These are phyloP conservation scores for Penstemon davidsonii DNA, from an alignment of 257 asterid genomes.

Conservation along the genomic window DNA sequence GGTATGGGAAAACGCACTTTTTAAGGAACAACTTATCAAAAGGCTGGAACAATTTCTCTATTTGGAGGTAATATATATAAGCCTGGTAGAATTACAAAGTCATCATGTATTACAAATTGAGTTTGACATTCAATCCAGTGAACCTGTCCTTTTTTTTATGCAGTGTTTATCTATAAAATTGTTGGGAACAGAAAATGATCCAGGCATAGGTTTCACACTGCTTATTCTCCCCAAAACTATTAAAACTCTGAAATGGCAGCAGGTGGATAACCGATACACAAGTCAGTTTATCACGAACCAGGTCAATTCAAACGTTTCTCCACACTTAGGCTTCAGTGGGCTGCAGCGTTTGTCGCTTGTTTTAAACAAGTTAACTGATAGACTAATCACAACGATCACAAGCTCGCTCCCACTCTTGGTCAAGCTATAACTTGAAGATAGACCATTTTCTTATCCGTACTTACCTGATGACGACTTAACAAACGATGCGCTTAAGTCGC, in stretches of 20 bases:
- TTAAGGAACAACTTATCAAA: constrained; percentile 37
- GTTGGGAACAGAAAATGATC: constrained; percentile 45
- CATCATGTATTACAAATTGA: constrained; percentile 9
- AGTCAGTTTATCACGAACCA: constrained; percentile 17
- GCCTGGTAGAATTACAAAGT: not conserved
- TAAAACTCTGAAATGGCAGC: constrained; percentile 56
- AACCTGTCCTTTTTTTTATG: constrained; percentile 23
- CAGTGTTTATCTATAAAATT: constrained; percentile 71
- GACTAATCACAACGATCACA: constrained; percentile 48
- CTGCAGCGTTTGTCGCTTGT: constrained; percentile 57
- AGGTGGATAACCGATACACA: constrained; percentile 37
- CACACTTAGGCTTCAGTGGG: constrained; percentile 23
- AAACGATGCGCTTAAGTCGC: constrained; percentile 53
- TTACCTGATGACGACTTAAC: constrained; percentile 53
- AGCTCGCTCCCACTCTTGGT: constrained; percentile 57
- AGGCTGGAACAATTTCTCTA: constrained; percentile 41
- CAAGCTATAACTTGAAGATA: constrained; percentile 79
- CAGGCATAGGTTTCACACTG: constrained; percentile 34
- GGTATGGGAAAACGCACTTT: constrained; percentile 38
- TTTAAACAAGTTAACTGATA: constrained; percentile 55
- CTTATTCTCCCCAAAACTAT: constrained; percentile 54
- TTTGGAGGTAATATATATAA: constrained; percentile 59
- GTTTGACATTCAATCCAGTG: constrained; percentile 26
- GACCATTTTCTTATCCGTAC: constrained; percentile 45
- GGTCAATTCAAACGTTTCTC: constrained; percentile 29